Percentiles rank a stretch among this genome's conserved stretches.
Evolutionary conservation across 768 basidiomycete genomes (phyloP).

Genomic region (Mycena albidolilacea): DNA sequence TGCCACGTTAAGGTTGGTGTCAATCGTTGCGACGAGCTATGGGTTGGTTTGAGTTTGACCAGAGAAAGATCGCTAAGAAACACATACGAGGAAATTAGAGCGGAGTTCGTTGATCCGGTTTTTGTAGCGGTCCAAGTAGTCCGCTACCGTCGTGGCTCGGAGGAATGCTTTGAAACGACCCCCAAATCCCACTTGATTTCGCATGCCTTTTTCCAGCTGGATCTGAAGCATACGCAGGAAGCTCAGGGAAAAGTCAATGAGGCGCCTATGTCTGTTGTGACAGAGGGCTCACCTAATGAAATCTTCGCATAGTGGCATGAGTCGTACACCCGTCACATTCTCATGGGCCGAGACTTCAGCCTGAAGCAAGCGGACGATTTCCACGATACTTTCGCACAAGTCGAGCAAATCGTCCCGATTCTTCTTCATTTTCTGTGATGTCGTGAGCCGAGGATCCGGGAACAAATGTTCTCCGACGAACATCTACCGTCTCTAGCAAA

Average conservation of each 20-base stretch:
- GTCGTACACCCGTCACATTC: not conserved
- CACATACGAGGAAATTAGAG: not conserved
- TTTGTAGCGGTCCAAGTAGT: slow-evolving; percentile 9
- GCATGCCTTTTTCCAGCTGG: not conserved
- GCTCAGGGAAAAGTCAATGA: not conserved
- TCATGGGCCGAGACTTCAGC: not conserved
- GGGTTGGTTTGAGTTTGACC: not conserved
- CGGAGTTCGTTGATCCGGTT: slow-evolving; percentile 10
- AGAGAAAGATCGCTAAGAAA: not conserved
- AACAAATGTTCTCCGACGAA: not conserved
- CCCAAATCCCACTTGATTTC: not conserved
- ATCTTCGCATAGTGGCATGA: not conserved
- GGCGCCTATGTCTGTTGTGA: too few species aligned
- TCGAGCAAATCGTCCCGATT: slow-evolving; percentile 13
- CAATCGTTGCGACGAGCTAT: slow-evolving; percentile 5
- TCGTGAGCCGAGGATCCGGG: not conserved
- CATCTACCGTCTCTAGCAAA: slow-evolving; percentile 20
- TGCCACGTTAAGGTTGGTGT: slow-evolving; percentile 11
- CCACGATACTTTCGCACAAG: not conserved
- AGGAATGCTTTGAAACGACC: not conserved
- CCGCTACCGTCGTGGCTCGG: not conserved
- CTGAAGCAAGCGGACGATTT: not conserved
- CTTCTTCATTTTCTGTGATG: not conserved
- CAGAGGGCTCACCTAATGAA: not conserved
- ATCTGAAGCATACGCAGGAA: not conserved